Conservation (phyloP, 2,329 filamentous ascomycete genomes). For the Claviceps spartinae region DNA sequence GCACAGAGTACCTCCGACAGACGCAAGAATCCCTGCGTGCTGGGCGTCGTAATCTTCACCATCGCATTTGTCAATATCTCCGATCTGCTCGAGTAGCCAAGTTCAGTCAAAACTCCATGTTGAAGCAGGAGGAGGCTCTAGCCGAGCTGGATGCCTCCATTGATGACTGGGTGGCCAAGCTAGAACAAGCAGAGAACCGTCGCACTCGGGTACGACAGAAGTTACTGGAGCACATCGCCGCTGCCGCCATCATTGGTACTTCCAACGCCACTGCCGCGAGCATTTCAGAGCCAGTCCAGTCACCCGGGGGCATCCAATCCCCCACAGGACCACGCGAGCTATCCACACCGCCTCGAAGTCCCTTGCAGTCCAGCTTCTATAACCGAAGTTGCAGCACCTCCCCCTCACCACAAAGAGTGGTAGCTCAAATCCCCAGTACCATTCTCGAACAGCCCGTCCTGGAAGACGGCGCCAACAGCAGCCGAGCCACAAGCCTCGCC, state of each 20-base stretch:
- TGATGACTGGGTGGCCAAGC: constrained; percentile 66
- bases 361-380: constrained; percentile 7
- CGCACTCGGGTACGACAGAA: constrained; percentile 65
- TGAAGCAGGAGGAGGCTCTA: constrained; percentile 69
- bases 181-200: constrained; percentile 70
- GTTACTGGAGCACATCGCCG: constrained; percentile 68
- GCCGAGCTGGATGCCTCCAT: constrained; percentile 65
- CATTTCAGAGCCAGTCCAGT: constrained; percentile 27
- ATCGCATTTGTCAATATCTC: constrained; percentile 64
- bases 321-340: constrained; percentile 27
- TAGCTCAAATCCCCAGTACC: constrained; percentile 41
- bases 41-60: constrained; percentile 65
- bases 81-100: constrained; percentile 56
- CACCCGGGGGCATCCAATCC: constrained; percentile 26
- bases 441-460: constrained; percentile 38
- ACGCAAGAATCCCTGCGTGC: constrained; percentile 62
- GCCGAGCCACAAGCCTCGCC: constrained; percentile 12
- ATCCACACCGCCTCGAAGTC: constrained; percentile 30
- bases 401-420: constrained; percentile 36
- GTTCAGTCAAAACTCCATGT: constrained; percentile 60
- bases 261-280: constrained; percentile 6
- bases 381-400: constrained; percentile 24
- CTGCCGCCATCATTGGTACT: constrained; percentile 41
- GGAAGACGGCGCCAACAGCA: constrained; percentile 23
- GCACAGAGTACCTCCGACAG: constrained; percentile 63